Evolutionary conservation across 2,329 filamentous ascomycete species (phyloP).

Genomic region (Pestalotiopsis fici): DNA sequence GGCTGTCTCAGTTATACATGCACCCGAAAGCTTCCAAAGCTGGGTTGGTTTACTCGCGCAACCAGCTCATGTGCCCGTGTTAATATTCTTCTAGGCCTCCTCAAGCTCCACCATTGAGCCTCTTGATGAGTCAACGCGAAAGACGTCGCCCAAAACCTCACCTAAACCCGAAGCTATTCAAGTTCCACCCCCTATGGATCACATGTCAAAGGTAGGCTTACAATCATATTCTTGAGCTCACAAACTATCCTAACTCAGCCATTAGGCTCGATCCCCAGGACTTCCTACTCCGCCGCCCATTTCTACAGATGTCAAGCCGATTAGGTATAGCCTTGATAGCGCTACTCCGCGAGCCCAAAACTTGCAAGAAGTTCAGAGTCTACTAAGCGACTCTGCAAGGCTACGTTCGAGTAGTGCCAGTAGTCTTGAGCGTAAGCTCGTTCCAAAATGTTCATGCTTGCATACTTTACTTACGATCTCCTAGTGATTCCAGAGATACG

Average conservation of each 20-base stretch:
- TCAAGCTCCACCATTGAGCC: conserved; percentile 37
- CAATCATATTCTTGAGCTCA: background rate
- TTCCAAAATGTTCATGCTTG: background rate
- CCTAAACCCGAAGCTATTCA: conserved; percentile 35
- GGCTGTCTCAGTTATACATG: conserved; percentile 88
- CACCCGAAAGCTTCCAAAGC: conserved; percentile 76
- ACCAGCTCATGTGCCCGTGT: background rate
- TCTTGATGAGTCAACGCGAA: conserved; percentile 28
- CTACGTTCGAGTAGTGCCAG: conserved; percentile 68
- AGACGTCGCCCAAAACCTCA: conserved; percentile 36
- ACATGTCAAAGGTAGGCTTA: conserved; percentile 34
- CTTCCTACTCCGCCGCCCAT: conserved; percentile 69
- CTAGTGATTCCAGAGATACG: conserved; percentile 51
- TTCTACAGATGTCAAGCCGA: conserved; percentile 71
- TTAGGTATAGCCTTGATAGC: conserved; percentile 65
- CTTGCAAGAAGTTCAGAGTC: conserved; percentile 68
- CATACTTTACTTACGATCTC: background rate
- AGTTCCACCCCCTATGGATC: conserved; percentile 34
- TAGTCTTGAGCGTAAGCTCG: conserved; percentile 70
- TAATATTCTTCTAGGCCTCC: conserved; percentile 38
- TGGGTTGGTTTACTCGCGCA: conserved; percentile 60
- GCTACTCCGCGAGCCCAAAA: conserved; percentile 84
- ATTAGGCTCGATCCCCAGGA: conserved; percentile 33
- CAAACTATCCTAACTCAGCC: background rate
- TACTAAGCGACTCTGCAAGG: conserved; percentile 51